These are phyloP conservation scores for Marasmius tenuissimus DNA, from an alignment of 1,284 basidiomycete genomes.

Conservation along the genomic window DNA sequence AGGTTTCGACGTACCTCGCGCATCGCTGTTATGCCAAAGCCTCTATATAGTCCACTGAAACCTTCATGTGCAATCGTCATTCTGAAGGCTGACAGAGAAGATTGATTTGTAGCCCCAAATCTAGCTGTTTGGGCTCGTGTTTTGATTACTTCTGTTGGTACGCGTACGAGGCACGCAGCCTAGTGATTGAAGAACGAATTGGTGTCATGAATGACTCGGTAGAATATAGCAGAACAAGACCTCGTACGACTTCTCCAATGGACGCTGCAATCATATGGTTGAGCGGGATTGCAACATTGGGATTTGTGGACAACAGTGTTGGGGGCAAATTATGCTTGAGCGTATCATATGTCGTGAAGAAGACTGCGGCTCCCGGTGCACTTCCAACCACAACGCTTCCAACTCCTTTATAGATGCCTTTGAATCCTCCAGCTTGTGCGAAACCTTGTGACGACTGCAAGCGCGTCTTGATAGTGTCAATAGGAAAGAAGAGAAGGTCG, in stretches of 20 bases:
- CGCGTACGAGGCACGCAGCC: slow-evolving; percentile 91
- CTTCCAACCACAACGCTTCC: slow-evolving; percentile 96
- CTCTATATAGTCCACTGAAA: slow-evolving; percentile 43
- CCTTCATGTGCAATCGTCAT: slow-evolving; percentile 37
- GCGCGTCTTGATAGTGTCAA: slow-evolving; percentile 96
- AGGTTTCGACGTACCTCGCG: slow-evolving; percentile 33
- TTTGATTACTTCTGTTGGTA: slow-evolving; percentile 95
- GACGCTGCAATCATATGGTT: slow-evolving; percentile 85
- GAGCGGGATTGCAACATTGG: slow-evolving; percentile 51
- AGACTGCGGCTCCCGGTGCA: slow-evolving; percentile 93
- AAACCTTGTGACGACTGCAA: slow-evolving; percentile 91
- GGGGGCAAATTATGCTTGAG: slow-evolving; percentile 77
- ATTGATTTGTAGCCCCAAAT: slow-evolving; percentile 39
- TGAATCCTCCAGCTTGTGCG: slow-evolving; percentile 83
- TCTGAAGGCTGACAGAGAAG: slow-evolving; percentile 40
- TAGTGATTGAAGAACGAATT: slow-evolving; percentile 29
- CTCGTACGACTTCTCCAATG: slow-evolving; percentile 77
- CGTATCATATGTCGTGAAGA: slow-evolving; percentile 94
- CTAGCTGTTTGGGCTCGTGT: slow-evolving; percentile 60
- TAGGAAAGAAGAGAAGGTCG: slow-evolving; percentile 94
- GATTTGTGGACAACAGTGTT: slow-evolving; percentile 28
- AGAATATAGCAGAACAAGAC: background rate
- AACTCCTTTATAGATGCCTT: slow-evolving; percentile 91
- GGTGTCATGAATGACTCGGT: slow-evolving; percentile 5
- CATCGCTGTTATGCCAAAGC: slow-evolving; percentile 49